Percentiles rank a stretch among this genome's conserved stretches.
phyloP scores from a whole-genome alignment of 2,329 filamentous ascomycete species.

The Chrysosporium keratinophilum region DNA sequence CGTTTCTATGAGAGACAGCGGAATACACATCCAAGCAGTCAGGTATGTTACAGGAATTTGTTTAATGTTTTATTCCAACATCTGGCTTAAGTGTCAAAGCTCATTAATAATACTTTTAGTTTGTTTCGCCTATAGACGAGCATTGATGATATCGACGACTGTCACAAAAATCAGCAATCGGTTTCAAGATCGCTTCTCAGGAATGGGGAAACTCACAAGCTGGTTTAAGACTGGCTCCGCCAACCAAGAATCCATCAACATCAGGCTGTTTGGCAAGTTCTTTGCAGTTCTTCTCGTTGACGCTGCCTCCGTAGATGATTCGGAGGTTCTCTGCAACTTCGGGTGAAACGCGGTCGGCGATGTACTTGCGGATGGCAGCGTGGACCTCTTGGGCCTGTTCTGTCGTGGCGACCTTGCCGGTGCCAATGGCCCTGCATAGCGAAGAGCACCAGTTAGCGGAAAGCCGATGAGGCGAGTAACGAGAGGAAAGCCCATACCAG shows the following conservation, averaged over 20 bases:
- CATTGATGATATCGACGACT: slow-evolving; percentile 62
- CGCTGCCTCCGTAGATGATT: slow-evolving; percentile 92
- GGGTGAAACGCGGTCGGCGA: slow-evolving; percentile 61
- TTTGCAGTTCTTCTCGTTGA: slow-evolving; percentile 95
- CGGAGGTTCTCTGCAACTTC: slow-evolving; percentile 76
- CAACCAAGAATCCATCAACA: slow-evolving; percentile 96
- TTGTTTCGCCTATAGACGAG: slow-evolving; percentile 37
- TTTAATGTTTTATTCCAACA: neutral
- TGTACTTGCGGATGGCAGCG: slow-evolving; percentile 81
- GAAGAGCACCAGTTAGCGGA: slow-evolving; percentile 6
- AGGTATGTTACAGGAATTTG: slow-evolving; percentile 9
- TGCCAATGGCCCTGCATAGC: slow-evolving; percentile 56
- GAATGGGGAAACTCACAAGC: slow-evolving; percentile 55
- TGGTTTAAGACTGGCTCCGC: slow-evolving; percentile 92
- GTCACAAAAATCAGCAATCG: slow-evolving; percentile 12
- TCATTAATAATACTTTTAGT: neutral
- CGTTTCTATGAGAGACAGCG: neutral
- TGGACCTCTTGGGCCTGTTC: slow-evolving; percentile 91
- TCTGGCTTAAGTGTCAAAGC: neutral
- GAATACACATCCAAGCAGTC: neutral
- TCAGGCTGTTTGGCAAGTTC: slow-evolving; percentile 86
- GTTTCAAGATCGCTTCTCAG: neutral
- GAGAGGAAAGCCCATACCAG: slow-evolving; percentile 51
- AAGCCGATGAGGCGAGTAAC: neutral
- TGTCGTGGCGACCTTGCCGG: slow-evolving; percentile 81